phyloP scores from a whole-genome alignment of 108 stramenopile genomes.

The Discostella stelligeroides region DNA sequence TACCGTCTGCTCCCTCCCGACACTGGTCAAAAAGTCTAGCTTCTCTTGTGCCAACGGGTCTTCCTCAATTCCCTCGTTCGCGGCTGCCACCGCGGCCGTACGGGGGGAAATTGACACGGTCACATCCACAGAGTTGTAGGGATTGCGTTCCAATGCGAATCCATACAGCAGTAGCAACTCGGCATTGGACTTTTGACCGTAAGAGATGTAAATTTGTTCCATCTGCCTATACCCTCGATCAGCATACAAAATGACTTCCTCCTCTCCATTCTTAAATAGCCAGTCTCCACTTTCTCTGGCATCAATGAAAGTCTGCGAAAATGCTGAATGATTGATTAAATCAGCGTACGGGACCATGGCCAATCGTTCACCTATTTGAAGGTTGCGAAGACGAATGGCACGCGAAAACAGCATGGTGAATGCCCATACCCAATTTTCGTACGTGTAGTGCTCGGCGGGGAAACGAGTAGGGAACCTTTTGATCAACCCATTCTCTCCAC shows the following conservation, averaged over 20 bases:
- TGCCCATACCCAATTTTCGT: constrained; percentile 93
- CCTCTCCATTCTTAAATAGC: constrained; percentile 88
- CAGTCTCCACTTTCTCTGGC: constrained; percentile 82
- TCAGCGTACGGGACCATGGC: constrained; percentile 96
- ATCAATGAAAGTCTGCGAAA: constrained; percentile 84
- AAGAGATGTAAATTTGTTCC: constrained; percentile 95
- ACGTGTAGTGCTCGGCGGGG: constrained; percentile 80
- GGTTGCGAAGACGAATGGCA: constrained; percentile 80
- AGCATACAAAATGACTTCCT: constrained; percentile 93
- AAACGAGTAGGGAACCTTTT: constrained; percentile 76
- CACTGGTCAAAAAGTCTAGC: constrained; percentile 77
- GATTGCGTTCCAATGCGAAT: constrained; percentile 95
- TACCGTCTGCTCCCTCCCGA: constrained; percentile 78
- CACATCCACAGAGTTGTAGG: constrained; percentile 95
- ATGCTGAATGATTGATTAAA: constrained; percentile 96
- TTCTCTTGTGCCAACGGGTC: constrained; percentile 88
- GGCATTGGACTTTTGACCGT: constrained; percentile 95
- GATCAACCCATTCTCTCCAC: constrained; percentile 69
- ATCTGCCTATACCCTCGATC: constrained; percentile 93
- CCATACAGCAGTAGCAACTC: constrained; percentile 94
- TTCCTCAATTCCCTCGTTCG: constrained; percentile 39
- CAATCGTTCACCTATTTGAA: constrained; percentile 80
- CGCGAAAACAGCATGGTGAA: constrained; percentile 94
- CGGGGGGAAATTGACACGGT: constrained; percentile 84
- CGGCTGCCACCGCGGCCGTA: constrained; percentile 61